Evolutionary conservation across 305 asterid species (phyloP).

Genomic region (Fraxinus albicans): DNA sequence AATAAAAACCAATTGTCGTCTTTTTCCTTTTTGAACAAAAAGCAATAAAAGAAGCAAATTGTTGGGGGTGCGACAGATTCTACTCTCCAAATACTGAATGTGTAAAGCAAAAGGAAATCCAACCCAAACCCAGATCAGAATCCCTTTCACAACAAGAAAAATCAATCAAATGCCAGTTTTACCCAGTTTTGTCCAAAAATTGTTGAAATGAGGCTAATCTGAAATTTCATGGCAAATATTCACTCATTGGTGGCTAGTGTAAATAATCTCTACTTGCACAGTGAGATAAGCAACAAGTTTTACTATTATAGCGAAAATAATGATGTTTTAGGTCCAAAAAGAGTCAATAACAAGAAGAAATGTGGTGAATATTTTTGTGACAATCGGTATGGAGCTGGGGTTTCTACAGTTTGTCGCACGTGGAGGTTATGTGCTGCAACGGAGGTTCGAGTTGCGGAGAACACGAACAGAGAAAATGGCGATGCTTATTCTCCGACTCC

Average conservation of each 20-base stretch:
- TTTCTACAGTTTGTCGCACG: constrained; percentile 32
- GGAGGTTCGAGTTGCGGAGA: constrained; percentile 51
- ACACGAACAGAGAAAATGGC: constrained; percentile 31
- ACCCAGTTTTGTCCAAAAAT: neutral
- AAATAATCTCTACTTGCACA: constrained; percentile 26
- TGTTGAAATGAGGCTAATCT: constrained; percentile 37
- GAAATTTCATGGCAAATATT: constrained; percentile 46
- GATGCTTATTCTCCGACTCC: constrained; percentile 40
- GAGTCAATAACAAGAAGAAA: constrained; percentile 23
- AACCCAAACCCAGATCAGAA: constrained; percentile 19
- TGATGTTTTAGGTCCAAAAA: constrained; percentile 27
- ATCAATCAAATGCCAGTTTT: constrained; percentile 11
- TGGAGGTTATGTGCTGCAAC: constrained; percentile 60
- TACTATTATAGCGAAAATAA: constrained; percentile 21
- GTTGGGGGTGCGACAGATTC: constrained; percentile 15
- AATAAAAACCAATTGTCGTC: neutral
- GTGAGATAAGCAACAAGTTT: constrained; percentile 24
- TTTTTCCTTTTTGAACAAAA: constrained; percentile 18
- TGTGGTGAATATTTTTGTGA: constrained; percentile 25
- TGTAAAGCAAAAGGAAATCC: neutral
- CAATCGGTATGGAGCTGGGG: constrained; percentile 40
- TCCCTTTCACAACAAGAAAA: neutral
- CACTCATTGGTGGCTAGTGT: constrained; percentile 40
- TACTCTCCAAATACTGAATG: constrained; percentile 20
- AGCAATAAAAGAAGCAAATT: constrained; percentile 9